These are phyloP conservation scores for Thermoascus crustaceus DNA, from an alignment of 2,329 filamentous ascomycete species.

Conservation along the genomic window DNA sequence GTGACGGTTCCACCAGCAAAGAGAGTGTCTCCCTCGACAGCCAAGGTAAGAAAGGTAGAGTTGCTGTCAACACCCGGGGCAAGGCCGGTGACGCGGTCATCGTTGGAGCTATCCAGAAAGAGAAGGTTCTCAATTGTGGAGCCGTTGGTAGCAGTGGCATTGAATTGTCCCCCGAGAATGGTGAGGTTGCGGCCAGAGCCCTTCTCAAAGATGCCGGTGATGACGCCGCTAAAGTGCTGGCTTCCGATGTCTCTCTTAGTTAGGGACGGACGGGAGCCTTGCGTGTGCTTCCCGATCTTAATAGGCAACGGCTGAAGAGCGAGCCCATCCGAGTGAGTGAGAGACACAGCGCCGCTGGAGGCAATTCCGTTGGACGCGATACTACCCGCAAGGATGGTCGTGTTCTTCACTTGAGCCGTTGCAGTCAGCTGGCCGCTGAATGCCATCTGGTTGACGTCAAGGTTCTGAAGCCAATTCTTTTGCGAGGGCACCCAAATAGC, in stretches of 20 bases:
- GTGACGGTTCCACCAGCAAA: conserved; percentile 76
- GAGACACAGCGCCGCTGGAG: conserved; percentile 62
- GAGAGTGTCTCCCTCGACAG: conserved; percentile 57
- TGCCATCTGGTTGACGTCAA: conserved; percentile 55
- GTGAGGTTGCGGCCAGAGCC: conserved; percentile 68
- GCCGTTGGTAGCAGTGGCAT: conserved; percentile 59
- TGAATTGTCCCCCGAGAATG: conserved; percentile 80
- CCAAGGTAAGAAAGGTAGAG: conserved; percentile 68
- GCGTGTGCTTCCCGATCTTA: conserved; percentile 35
- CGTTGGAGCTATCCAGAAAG: conserved; percentile 69
- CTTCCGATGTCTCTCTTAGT: conserved; percentile 39
- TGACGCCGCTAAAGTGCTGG: conserved; percentile 56
- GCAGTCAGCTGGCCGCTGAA: conserved; percentile 67
- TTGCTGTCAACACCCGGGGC: conserved; percentile 54
- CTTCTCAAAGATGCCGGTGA: conserved; percentile 69
- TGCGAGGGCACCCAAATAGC: conserved; percentile 85
- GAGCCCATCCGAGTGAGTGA: conserved; percentile 40
- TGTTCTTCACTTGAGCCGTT: conserved; percentile 51
- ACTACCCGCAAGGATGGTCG: conserved; percentile 70
- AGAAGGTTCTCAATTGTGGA: conserved; percentile 69
- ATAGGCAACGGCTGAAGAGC: conserved; percentile 39
- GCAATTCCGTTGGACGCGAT: conserved; percentile 67
- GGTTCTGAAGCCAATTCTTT: conserved; percentile 79
- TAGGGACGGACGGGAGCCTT: conserved; percentile 10
- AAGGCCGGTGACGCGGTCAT: conserved; percentile 60